Base-by-base conservation (phyloP, 2,329 filamentous ascomycete species). In the Talaromyces piceae region DNA sequence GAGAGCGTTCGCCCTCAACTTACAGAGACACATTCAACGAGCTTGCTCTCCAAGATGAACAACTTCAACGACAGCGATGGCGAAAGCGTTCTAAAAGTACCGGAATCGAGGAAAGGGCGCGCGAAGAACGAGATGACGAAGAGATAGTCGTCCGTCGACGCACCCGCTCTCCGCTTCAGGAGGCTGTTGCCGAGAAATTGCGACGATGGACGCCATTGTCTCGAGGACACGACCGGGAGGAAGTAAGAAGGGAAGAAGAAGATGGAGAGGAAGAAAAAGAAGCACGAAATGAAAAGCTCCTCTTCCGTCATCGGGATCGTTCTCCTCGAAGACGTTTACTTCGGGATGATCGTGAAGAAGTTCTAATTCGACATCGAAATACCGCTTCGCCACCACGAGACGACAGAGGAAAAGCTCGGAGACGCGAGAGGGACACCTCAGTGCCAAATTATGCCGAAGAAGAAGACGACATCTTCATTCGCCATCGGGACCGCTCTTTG, bases 1-100 rank as follows among this genome's bases (percentile, higher is more conserved):
- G 63, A 20, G 60, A 65, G 43, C 54, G 57, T 49, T 57, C 55
- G 13, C 49, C 52, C 16, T 45, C 50, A 8, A 41, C 50, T 46
- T 44, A 41, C 25, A 41, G 33, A 31, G 41, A 43, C 11, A 45
- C 18, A 47, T 49, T 28, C 16, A 48, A 33, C 18, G 31, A 44
- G 43, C 45, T 53, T 11, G 20, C 37, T n/a, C 22, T 54, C 22
- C 54, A 54, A 44, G 50, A 56, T 12, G 50, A 49, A 12, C 45
- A 37, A 37, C 33, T 1, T 18, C 16, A 9, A 37, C 33, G 33
- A 20, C n/a, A n/a, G n/a, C n/a, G 47, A n/a, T 45, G n/a, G 28
- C 26, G 54, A 5, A 50, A 33, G 27, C 46, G 47, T 18, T 44
- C 50, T 16, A 54, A 50, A n/a, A 55, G 45, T 37, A 50, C 49